Evolutionary conservation across 495 filamentous ascomycete genomes (phyloP), one percentile per base, ranked within the genome.

Genomic region (Aspergillus saccharolyticus): DNA sequence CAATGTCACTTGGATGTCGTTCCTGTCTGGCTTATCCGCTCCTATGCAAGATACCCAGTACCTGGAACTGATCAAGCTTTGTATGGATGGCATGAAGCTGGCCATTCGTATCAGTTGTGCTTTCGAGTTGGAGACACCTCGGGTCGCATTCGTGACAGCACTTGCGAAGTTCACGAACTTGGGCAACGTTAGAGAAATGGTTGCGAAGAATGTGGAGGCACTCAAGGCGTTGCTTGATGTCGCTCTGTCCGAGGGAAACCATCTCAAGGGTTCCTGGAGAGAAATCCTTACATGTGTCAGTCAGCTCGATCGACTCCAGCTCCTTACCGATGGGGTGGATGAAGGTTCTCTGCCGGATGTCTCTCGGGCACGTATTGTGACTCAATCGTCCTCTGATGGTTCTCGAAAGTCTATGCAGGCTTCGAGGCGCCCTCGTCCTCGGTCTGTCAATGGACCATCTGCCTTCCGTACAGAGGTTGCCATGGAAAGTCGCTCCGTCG

Each of bases 1-100:
- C 62, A 92, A 97, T 61, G 92, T 96, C 16, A 95, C 90, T 0
- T 99, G 94, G 94, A 99, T 97, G 93, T 94, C 93, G 18, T 96
- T 96, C 73, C 86, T 97, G 66, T 96, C 91, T 10, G 90, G 90
- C 0, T 79, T 97, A 22, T 96, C 94, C 3, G 91, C 89, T 24
- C 85, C 91, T 56, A 91, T 91, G 71, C 93, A 96, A 63, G 90
- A 93, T 66, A 89, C 89, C 0, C 88, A 95, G 53, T 94, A 96
- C 66, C 78, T 96, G 18, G 90, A 96, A 63, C 89, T 90, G 18
- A 91, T 97, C 66, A 87, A 84, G 65, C 74, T 95, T 4, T 97
- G 95, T 66, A 86, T 97, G 77, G 94, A 97, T 66, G 94, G 94
- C 3, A 88, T 96, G 78, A 96, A 92, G 69, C 79, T 97, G 51